These are phyloP conservation scores for Cryptococcus sp. DNA, from an alignment of 1,284 basidiomycete genomes.

Conservation along the genomic window DNA sequence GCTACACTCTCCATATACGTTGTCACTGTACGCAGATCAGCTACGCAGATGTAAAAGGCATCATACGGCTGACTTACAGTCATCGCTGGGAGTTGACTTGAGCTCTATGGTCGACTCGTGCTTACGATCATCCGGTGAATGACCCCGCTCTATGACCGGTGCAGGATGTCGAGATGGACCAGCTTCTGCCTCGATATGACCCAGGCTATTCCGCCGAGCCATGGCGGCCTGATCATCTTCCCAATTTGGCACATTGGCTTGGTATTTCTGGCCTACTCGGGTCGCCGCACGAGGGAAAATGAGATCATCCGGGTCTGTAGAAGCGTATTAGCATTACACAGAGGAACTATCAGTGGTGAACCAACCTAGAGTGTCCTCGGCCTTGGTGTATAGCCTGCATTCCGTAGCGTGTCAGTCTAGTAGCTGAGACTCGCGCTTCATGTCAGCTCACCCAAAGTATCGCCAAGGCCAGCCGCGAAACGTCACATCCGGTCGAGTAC, in stretches of 20 bases:
- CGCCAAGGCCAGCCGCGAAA: conserved; percentile 80
- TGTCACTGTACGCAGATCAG: conserved; percentile 24
- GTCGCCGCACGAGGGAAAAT: conserved; percentile 91
- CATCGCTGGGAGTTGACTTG: conserved; percentile 33
- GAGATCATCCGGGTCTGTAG: conserved; percentile 82
- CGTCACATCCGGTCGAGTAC: conserved; percentile 74
- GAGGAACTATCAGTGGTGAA: conserved; percentile 26
- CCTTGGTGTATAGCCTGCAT: conserved; percentile 77
- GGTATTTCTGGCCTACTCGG: conserved; percentile 82
- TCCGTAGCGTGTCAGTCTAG: conserved; percentile 2
- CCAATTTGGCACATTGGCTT: conserved; percentile 59
- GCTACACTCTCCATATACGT: conserved; percentile 40
- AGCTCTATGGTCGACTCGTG: conserved; percentile 40
- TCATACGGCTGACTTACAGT: conserved; percentile 28
- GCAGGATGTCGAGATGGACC: conserved; percentile 19
- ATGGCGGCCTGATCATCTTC: conserved; percentile 43
- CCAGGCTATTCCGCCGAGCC: conserved; percentile 21
- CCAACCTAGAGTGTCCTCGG: conserved; percentile 82
- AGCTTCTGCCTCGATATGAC: conserved; percentile 31
- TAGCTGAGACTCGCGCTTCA: conserved; percentile 9
- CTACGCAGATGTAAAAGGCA: neutral
- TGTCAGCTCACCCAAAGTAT: conserved; percentile 80
- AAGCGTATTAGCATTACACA: conserved; percentile 20
- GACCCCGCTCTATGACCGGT: conserved; percentile 33
- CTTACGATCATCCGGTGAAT: conserved; percentile 38